phyloP scores from a whole-genome alignment of 2,329 filamentous ascomycete genomes.

The Sarocladium kiliense region DNA sequence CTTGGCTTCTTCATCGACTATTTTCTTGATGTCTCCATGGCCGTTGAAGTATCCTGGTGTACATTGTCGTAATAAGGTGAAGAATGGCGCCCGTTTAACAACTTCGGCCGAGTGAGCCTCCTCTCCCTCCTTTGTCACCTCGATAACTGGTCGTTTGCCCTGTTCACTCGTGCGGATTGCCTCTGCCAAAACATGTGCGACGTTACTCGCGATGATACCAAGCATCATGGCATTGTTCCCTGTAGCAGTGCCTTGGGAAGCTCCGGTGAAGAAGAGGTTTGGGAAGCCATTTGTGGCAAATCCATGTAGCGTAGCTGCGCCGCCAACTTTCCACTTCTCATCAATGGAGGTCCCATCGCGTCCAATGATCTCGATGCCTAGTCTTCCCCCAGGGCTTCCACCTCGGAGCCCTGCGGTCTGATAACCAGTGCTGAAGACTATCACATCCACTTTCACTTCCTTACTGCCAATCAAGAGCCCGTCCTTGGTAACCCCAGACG shows the following conservation, averaged over 20 bases:
- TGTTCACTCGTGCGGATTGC: background rate
- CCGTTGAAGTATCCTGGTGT: constrained; percentile 11
- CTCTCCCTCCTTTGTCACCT: constrained; percentile 17
- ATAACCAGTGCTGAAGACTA: constrained; percentile 33
- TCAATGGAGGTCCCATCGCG: constrained; percentile 37
- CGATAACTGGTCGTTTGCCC: background rate
- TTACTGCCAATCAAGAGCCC: constrained; percentile 42
- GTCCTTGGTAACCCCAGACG: constrained; percentile 36
- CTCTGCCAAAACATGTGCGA: constrained; percentile 15
- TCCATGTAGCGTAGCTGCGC: constrained; percentile 47
- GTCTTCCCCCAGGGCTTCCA: constrained; percentile 18
- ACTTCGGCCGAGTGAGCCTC: constrained; percentile 27
- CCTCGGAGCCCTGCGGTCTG: constrained; percentile 15
- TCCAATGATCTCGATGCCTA: constrained; percentile 30
- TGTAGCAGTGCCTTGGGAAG: constrained; percentile 26
- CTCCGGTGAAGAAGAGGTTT: constrained; percentile 45
- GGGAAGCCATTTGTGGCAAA: constrained; percentile 43
- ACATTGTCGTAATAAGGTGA: constrained; percentile 11
- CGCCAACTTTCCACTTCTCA: constrained; percentile 39
- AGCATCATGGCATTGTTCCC: background rate
- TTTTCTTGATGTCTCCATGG: background rate
- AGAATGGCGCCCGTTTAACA: constrained; percentile 10
- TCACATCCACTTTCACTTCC: constrained; percentile 27
- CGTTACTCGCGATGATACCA: constrained; percentile 35
- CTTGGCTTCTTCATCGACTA: background rate